Evolutionary conservation across 2,329 filamentous ascomycete species (phyloP).

Genomic region (Diaporthe helianthi): DNA sequence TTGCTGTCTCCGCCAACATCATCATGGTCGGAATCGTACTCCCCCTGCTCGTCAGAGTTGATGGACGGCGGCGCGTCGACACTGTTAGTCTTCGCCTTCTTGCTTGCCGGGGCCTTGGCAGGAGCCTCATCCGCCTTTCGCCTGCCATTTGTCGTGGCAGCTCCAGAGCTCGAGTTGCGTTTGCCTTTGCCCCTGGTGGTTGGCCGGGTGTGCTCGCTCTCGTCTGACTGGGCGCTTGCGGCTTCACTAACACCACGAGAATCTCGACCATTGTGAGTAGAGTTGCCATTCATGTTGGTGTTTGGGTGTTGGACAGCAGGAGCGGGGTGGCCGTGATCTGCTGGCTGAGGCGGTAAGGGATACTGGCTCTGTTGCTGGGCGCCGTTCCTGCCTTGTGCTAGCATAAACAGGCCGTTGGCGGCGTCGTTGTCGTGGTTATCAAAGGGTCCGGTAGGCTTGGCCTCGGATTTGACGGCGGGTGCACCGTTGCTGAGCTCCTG

Average conservation of each 20-base stretch:
- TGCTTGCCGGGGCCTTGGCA: conserved; percentile 67
- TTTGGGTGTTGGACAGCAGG: conserved; percentile 46
- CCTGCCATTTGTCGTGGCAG: conserved; percentile 65
- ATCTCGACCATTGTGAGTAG: conserved; percentile 50
- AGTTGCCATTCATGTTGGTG: conserved; percentile 56
- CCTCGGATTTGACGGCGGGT: conserved; percentile 52
- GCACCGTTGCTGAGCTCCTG: conserved; percentile 56
- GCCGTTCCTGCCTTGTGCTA: conserved; percentile 75
- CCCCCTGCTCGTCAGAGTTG: conserved; percentile 42
- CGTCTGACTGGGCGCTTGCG: conserved; percentile 75
- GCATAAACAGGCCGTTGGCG: conserved; percentile 90
- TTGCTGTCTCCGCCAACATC: conserved; percentile 66
- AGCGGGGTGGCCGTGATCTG: conserved; percentile 58
- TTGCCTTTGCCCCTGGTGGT: conserved; percentile 73
- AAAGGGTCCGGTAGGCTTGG: conserved; percentile 70
- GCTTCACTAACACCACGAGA: conserved; percentile 70
- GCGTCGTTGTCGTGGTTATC: conserved; percentile 94
- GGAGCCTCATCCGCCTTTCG: conserved; percentile 77
- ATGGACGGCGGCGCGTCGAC: conserved; percentile 41
- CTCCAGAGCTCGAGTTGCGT: conserved; percentile 57
- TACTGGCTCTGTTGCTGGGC: conserved; percentile 58
- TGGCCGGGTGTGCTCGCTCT: conserved; percentile 72
- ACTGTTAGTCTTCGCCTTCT: conserved; percentile 72
- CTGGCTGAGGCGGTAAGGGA: conserved; percentile 51
- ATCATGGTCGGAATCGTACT: conserved; percentile 57